Conservation (phyloP, 2,329 filamentous ascomycete genomes). For the Colletotrichum viniferum region DNA sequence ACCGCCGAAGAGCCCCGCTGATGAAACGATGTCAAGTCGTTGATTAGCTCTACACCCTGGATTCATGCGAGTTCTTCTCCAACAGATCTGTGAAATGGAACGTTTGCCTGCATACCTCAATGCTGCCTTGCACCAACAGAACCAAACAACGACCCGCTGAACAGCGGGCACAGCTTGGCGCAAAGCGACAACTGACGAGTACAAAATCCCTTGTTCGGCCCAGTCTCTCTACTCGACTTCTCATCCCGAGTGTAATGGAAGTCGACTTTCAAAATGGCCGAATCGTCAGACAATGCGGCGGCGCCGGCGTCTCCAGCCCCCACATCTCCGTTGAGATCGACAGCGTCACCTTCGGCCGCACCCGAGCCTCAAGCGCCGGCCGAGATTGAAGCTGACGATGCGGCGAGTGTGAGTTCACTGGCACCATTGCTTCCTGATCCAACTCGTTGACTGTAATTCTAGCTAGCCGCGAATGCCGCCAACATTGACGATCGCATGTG, state of each 20-base stretch:
- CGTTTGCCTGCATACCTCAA: neutral
- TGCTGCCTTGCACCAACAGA: neutral
- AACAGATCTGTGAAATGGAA: neutral
- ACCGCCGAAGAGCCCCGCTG: no score
- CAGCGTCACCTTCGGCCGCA: neutral
- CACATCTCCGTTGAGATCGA: neutral
- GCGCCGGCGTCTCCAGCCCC: neutral
- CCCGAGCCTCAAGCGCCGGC: neutral
- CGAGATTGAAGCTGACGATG: neutral
- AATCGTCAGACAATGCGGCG: neutral
- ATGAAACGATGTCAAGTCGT: no score
- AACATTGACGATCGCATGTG: no score
- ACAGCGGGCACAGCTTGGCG: neutral
- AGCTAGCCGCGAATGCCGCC: no score
- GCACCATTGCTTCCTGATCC: no score
- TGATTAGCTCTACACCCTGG: no score
- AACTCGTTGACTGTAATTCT: no score
- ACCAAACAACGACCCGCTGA: neutral
- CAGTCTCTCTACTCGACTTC: neutral
- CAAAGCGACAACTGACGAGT: neutral
- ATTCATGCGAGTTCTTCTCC: neutral
- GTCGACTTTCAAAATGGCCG: neutral
- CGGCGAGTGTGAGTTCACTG: neutral
- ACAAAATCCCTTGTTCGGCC: neutral
- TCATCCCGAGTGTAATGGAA: neutral